These are phyloP conservation scores for Spiromastix sp. DNA, from an alignment of 2,329 filamentous ascomycete species.

Conservation along the genomic window DNA sequence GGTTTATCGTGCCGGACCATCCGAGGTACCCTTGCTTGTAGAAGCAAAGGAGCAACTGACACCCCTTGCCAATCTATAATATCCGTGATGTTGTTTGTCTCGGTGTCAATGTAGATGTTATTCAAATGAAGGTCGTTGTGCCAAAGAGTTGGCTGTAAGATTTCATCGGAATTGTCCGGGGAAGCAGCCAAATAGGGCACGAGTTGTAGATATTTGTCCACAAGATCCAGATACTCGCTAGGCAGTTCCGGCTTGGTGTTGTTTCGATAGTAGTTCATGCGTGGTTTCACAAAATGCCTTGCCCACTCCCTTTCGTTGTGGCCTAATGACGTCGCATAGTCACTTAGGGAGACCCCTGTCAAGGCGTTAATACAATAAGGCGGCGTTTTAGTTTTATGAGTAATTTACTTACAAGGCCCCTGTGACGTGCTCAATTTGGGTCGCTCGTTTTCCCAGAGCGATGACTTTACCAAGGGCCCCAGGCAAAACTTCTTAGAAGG, in stretches of 20 bases:
- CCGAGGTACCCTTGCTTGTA: slow-evolving; percentile 24
- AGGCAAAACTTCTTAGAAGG: slow-evolving; percentile 1
- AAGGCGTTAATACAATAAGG: neutral
- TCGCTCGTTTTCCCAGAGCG: neutral
- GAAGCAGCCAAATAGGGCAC: slow-evolving; percentile 2
- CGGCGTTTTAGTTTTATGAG: neutral
- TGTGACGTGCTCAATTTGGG: neutral
- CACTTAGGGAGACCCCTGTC: neutral
- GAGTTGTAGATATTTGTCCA: slow-evolving; percentile 5
- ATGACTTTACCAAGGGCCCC: neutral
- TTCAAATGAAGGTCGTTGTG: slow-evolving; percentile 8
- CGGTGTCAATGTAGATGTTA: slow-evolving; percentile 6
- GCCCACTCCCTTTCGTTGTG: neutral
- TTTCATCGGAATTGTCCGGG: slow-evolving; percentile 21
- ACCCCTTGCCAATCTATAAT: slow-evolving; percentile 15
- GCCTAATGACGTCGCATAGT: neutral
- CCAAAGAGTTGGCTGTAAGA: slow-evolving; percentile 3
- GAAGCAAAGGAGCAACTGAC: slow-evolving; percentile 21
- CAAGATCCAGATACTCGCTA: slow-evolving; percentile 2
- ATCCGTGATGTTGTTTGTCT: slow-evolving; percentile 1
- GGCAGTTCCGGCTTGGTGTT: slow-evolving; percentile 2
- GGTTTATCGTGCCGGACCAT: neutral
- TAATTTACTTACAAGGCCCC: neutral
- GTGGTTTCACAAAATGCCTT: neutral
- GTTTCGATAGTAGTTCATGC: slow-evolving; percentile 2